Percentiles rank a stretch among this genome's conserved stretches.
These are phyloP conservation scores for Hamamelis virginiana DNA, from an alignment of 164 flowering plant species.

Conservation along the genomic window DNA sequence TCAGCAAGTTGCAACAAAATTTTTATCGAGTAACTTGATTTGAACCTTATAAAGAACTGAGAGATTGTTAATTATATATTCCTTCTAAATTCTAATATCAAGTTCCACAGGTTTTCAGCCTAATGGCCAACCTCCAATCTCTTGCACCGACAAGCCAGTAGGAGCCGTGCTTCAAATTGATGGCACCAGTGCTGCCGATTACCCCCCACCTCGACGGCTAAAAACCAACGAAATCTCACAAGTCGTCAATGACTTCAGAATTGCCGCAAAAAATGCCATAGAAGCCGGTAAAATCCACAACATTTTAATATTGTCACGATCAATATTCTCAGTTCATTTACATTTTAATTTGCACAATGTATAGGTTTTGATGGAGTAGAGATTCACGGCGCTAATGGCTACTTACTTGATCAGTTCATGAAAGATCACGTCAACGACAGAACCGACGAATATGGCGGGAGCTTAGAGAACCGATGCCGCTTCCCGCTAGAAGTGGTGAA, in stretches of 20 bases:
- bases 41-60: too few relatives aligned
- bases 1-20: too few relatives aligned
- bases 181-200: conserved; percentile 3
- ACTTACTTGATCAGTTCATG: conserved; percentile 26
- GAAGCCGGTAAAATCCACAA: conserved; percentile 22
- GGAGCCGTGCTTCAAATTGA: not conserved
- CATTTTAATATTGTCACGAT: not conserved
- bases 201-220: conserved; percentile 15
- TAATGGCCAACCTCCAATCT: conserved; percentile 32
- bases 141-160: conserved; percentile 24
- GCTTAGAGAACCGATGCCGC: conserved; percentile 21
- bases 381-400: conserved; percentile 25
- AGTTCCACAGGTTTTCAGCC: conserved; percentile 27
- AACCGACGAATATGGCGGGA: conserved; percentile 24
- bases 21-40: too few relatives aligned
- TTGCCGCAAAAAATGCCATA: conserved; percentile 35
- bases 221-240: conserved; percentile 23
- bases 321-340: not conserved
- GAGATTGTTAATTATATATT: too few relatives aligned
- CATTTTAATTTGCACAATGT: not conserved
- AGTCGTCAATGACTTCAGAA: conserved; percentile 28
- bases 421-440: conserved; percentile 26
- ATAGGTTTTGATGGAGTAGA: conserved; percentile 31
- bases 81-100: too few relatives aligned
- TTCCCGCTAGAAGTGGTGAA: conserved; percentile 19